Base-by-base conservation (phyloP, 208 protist species). In the Acanthamoeba polyphaga region DNA sequence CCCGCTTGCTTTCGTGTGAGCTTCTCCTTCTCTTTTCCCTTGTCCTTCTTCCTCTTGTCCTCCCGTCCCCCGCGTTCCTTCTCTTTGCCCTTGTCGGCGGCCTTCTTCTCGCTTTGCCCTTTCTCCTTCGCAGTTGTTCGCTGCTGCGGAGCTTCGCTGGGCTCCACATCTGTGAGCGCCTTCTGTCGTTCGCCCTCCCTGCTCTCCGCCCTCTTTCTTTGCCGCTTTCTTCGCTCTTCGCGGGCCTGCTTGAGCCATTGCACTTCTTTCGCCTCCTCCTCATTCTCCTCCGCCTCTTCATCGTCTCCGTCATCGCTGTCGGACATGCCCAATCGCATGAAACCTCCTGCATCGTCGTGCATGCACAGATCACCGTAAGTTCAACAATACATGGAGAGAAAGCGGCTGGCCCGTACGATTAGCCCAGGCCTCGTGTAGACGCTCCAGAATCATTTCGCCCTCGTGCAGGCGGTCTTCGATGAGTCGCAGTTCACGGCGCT, bases 381-480 rank as follows among this genome's bases (percentile, higher is more conserved):
- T 22, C 15, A 13, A 60, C 10, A 60, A 60, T 60, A 22, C 7
- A 22, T 10, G 5, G 2, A 10, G 43, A 46, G 43, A 46, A 46
- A 46, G 43, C 43, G 0, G 43, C 43, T 46, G 43, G 43, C 43
- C 43, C 66, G 66, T 91, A 91, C 85, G 51, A 13, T 91, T 91
- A 3, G 34, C 38, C 85, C 85, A 91, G 46, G 85, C 85, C 24
- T 91, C 34, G 10, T 70, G 29, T 1, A 91, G 85, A 17, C 51
- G 58, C 46, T 91, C 55, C 53, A 91, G 38, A 4, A 91, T 64
- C n/a, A 72, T 24, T 32, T 91, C 38, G 55, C 49, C 85, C 34
- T 91, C 85, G 5, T 38, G 38, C 49, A 91, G 49, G 53, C 85
- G 85, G 24, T 91, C 27, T 19, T 91, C 85, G 29, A 91, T 91